Percentiles rank a stretch among this genome's conserved stretches.
phyloP scores from a whole-genome alignment of 768 basidiomycete genomes.

The Stropharia rugosoannulata region DNA sequence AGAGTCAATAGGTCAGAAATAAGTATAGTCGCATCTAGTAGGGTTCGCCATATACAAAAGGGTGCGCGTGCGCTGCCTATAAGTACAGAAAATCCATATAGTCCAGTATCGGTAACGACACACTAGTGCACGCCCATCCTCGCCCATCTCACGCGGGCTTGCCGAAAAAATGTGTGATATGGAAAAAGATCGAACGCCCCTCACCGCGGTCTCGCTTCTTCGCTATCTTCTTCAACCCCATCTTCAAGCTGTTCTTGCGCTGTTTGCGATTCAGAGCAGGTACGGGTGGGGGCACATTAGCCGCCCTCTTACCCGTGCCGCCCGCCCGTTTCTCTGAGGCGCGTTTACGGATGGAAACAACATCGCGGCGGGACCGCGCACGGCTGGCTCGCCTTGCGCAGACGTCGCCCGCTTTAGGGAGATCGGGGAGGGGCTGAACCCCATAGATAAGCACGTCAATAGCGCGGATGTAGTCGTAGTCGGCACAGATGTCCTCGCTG shows the following conservation, averaged over 20 bases:
- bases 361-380: not conserved
- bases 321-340: not conserved
- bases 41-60: too few species aligned
- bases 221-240: not conserved
- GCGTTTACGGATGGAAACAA: not conserved
- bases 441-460: constrained; percentile 7
- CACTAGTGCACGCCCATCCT: not conserved
- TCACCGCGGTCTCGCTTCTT: not conserved
- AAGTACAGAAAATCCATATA: too few species aligned
- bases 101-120: too few species aligned
- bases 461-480: constrained; percentile 4
- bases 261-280: not conserved
- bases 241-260: not conserved
- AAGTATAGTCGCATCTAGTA: too few species aligned
- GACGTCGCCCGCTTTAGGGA: not conserved
- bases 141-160: not conserved
- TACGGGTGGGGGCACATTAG: not conserved
- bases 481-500: constrained; percentile 1
- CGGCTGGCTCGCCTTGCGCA: not conserved
- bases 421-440: not conserved
- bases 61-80: too few species aligned
- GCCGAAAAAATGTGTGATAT: constrained; percentile 4
- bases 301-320: not conserved
- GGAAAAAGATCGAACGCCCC: not conserved
- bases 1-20: too few species aligned